Evolutionary conservation across 1,284 basidiomycete genomes (phyloP), one percentile per base, ranked within the genome.

Genomic region (Cronartium ribicola): DNA sequence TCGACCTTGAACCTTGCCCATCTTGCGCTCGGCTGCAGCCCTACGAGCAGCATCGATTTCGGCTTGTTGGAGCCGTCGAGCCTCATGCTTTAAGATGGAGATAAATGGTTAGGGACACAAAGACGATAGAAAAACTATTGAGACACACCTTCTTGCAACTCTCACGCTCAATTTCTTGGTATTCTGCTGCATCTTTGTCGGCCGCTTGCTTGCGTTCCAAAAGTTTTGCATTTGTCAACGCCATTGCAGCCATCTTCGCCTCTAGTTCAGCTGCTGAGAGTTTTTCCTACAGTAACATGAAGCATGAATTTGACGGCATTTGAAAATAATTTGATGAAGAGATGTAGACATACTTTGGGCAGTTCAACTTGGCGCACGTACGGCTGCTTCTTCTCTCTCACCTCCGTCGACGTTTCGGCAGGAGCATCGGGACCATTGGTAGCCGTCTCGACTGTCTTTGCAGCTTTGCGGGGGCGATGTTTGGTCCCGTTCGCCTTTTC

Each of bases 211-310:
- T 72, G n/a, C 64, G 70, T 63, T 64, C 61, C 59, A 64, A 44
- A 10, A 61, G 51, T 20, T 74, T 67, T 8, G 75, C 75, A 62
- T 79, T 79, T 68, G 75, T 77, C 1, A 76, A 4, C 11, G 66
- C 60, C 78, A 79, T 79, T 11, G 39, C 41, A 1, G 77, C 77
- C 76, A 79, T 77, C 46, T 77, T 62, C 6, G 75, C 76, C 11
- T 79, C 78, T 36, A 78, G 36, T 39, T 78, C 76, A 17, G 76
- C 76, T 1, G 57, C 57, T 37, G 76, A 73, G 51, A 76, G 74
- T 68, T 76, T 77, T 29, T 70, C 76, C 76, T 77, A 66, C 51
- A 8, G 3, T 59, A 60, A 69, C 10, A 40, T 5, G 39, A 6
- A 51, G 11, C 13, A 48, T 8, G 5, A 48, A 51, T 6, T 29